Conservation (phyloP, 768 basidiomycete species). For the Suillus alpinus region DNA sequence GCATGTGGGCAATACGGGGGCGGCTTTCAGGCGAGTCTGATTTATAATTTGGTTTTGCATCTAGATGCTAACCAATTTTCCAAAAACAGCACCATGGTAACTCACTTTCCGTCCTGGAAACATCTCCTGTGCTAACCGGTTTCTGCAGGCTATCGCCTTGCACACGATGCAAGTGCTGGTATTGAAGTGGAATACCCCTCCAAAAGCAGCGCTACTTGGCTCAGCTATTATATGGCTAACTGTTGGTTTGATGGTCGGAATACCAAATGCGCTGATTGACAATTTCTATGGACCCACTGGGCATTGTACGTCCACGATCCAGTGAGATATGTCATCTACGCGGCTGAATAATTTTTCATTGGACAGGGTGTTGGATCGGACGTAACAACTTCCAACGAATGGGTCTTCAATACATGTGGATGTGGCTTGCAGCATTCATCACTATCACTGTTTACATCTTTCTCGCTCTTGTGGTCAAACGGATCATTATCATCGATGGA, state of each 20-base stretch:
- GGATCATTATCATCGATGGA: constrained; percentile 34
- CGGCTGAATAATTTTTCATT: neutral
- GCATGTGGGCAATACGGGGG: constrained; percentile 40
- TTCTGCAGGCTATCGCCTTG: constrained; percentile 33
- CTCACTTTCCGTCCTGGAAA: neutral
- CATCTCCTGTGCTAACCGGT: neutral
- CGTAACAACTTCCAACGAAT: constrained; percentile 37
- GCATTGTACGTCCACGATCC: constrained; percentile 31
- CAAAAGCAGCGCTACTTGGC: constrained; percentile 31
- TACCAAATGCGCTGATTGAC: constrained; percentile 31
- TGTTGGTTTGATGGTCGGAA: constrained; percentile 37
- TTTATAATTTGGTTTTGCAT: neutral
- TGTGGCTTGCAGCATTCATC: constrained; percentile 44
- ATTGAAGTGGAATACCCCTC: constrained; percentile 29
- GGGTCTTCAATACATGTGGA: constrained; percentile 50
- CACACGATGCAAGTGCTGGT: constrained; percentile 40
- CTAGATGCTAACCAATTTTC: constrained; percentile 6
- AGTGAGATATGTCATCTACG: neutral
- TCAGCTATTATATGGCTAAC: constrained; percentile 38
- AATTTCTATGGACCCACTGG: constrained; percentile 42
- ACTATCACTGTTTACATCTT: constrained; percentile 44
- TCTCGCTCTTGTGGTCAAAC: constrained; percentile 42
- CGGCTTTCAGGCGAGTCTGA: constrained; percentile 33
- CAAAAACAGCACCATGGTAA: constrained; percentile 17
- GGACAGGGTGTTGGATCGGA: constrained; percentile 54